A percentile compares a stretch with the other conserved stretches of the same genome.
These are phyloP conservation scores for Chiua virens DNA, from an alignment of 768 basidiomycete genomes.

Conservation along the genomic window DNA sequence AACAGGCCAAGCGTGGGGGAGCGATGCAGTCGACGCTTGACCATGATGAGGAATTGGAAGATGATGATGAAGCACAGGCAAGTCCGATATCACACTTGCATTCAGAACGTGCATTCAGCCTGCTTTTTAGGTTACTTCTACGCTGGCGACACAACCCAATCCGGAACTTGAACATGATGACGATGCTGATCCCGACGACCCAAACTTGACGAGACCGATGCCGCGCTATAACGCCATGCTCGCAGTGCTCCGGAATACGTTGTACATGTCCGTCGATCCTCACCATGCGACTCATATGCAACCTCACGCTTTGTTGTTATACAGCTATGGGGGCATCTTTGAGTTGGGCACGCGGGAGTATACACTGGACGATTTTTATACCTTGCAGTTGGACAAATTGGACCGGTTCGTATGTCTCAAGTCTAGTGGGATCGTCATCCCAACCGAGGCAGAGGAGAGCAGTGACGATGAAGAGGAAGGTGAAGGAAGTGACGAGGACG, in stretches of 20 bases:
- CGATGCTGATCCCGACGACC: conserved; percentile 62
- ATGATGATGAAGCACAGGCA: conserved; percentile 10
- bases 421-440: conserved; percentile 59
- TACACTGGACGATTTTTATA: conserved; percentile 87
- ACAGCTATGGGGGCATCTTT: conserved; percentile 85
- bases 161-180: conserved; percentile 7
- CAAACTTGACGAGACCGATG: conserved; percentile 60
- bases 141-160: neutral
- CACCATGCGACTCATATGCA: neutral
- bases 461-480: conserved; percentile 64
- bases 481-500: conserved; percentile 54
- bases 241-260: conserved; percentile 76
- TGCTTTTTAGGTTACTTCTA: neutral
- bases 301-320: neutral
- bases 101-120: neutral
- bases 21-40: neutral
- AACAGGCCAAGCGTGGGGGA: conserved; percentile 18
- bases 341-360: conserved; percentile 83
- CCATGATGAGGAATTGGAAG: conserved; percentile 17
- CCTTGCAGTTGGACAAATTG: conserved; percentile 80
- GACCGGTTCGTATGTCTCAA: conserved; percentile 77
- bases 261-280: conserved; percentile 67
- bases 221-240: conserved; percentile 89
- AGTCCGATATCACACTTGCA: neutral
- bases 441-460: conserved; percentile 58